Percentiles rank a stretch among this genome's conserved stretches.
Evolutionary conservation across 2,329 filamentous ascomycete species (phyloP).

Genomic region (Penicillium decumbens): DNA sequence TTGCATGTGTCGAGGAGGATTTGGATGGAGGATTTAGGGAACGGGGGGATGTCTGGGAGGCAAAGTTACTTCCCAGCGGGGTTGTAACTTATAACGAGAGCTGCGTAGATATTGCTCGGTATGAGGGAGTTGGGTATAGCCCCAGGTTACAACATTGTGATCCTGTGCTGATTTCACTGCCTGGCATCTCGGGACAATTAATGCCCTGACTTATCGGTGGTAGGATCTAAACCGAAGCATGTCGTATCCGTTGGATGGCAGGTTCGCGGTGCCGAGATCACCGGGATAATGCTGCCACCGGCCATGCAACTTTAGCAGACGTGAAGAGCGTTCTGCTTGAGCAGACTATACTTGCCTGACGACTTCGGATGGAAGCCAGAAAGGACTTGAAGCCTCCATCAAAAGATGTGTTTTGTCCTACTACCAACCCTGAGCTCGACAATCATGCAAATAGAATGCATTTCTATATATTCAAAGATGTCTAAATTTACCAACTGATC

Average conservation of each 20-base stretch:
- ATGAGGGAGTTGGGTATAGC: background rate
- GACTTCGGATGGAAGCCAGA: background rate
- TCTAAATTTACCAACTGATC: constrained; percentile 69
- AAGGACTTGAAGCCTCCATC: background rate
- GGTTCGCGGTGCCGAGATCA: too few species aligned
- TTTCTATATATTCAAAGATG: background rate
- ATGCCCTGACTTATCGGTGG: background rate
- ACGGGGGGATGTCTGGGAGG: background rate
- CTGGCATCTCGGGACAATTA: background rate
- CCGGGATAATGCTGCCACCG: too few species aligned
- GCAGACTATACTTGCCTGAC: background rate
- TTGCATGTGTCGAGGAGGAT: constrained; percentile 2
- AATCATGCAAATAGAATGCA: background rate
- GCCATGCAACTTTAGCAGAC: too few species aligned
- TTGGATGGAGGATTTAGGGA: background rate
- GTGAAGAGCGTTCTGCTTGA: too few species aligned
- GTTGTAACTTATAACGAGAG: background rate
- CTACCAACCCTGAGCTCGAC: background rate
- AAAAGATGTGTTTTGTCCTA: background rate
- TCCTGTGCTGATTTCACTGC: background rate
- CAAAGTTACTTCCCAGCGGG: background rate
- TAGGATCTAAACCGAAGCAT: background rate
- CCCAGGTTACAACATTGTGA: background rate
- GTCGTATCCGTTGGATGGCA: too few species aligned
- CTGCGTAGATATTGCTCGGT: background rate